Evolutionary conservation across 2,329 filamentous ascomycete genomes (phyloP).

Genomic region (Aspergillus clavatus): DNA sequence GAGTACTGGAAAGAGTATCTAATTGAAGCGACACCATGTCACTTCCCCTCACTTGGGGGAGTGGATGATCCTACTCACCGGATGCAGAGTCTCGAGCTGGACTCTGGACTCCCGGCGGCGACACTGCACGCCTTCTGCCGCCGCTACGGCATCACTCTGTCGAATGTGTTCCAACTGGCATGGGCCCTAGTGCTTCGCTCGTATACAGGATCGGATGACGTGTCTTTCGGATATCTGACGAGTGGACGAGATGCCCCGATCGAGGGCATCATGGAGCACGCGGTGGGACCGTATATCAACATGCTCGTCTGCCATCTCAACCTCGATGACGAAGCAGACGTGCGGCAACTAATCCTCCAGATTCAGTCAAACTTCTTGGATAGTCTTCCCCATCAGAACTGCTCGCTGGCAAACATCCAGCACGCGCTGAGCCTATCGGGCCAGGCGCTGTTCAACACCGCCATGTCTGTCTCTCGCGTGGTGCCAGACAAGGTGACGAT

Average conservation of each 20-base stretch:
- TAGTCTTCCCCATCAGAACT: conserved; percentile 46
- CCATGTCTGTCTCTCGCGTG: no score
- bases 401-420: conserved; percentile 46
- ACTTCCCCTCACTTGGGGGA: conserved; percentile 3
- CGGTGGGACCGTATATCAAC: conserved; percentile 48
- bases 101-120: conserved; percentile 26
- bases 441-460: conserved; percentile 34
- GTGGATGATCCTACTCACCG: conserved; percentile 28
- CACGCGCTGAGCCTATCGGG: conserved; percentile 31
- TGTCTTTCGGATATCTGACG: conserved; percentile 36
- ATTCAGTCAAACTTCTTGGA: conserved; percentile 44
- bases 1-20: conserved; percentile 24
- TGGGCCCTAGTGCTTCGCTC: conserved; percentile 31
- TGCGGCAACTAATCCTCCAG: conserved; percentile 37
- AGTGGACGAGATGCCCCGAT: conserved; percentile 42
- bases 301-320: conserved; percentile 48
- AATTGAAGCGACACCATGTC: background rate
- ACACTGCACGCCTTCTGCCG: conserved; percentile 27
- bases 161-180: conserved; percentile 29
- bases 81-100: conserved; percentile 23
- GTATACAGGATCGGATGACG: conserved; percentile 27
- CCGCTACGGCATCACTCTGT: conserved; percentile 21
- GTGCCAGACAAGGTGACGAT: no score
- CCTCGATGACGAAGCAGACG: conserved; percentile 29
- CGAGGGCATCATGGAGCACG: conserved; percentile 38